Evolutionary conservation across 495 filamentous ascomycete species (phyloP).

Genomic region (Paragyromitra xinjiangensis): DNA sequence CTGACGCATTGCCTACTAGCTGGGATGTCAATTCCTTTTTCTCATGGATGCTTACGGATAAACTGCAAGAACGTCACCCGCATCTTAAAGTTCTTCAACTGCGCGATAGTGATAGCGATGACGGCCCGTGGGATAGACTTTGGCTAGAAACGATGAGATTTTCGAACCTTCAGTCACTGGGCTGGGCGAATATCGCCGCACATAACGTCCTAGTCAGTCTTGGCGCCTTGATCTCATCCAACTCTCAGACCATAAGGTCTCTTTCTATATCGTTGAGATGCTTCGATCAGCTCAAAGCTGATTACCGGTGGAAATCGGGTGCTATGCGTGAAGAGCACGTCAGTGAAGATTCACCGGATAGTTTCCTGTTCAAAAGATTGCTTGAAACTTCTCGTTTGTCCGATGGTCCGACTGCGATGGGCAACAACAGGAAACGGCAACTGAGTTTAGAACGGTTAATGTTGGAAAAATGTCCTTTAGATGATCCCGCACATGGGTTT

Average conservation of each 20-base stretch:
- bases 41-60: slow-evolving; percentile 38
- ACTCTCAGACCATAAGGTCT: slow-evolving; percentile 18
- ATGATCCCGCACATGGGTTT: slow-evolving; percentile 1
- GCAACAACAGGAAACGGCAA: not conserved
- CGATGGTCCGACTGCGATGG: not conserved
- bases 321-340: not conserved
- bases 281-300: slow-evolving; percentile 19
- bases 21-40: slow-evolving; percentile 35
- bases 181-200: slow-evolving; percentile 24
- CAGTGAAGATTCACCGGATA: slow-evolving; percentile 8
- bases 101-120: slow-evolving; percentile 30
- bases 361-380: slow-evolving; percentile 32
- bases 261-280: slow-evolving; percentile 24
- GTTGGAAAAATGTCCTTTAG: slow-evolving; percentile 16
- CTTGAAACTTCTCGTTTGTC: not conserved
- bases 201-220: slow-evolving; percentile 19
- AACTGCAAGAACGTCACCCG: slow-evolving; percentile 27
- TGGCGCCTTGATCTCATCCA: slow-evolving; percentile 18
- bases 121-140: slow-evolving; percentile 5
- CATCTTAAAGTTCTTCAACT: slow-evolving; percentile 20
- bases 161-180: slow-evolving; percentile 19
- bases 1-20: not conserved
- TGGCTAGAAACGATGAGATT: slow-evolving; percentile 8
- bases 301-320: slow-evolving; percentile 12
- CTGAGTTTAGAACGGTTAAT: slow-evolving; percentile 11